Conservation (phyloP, 305 asterid species). For the Caryopteris hybrid region DNA sequence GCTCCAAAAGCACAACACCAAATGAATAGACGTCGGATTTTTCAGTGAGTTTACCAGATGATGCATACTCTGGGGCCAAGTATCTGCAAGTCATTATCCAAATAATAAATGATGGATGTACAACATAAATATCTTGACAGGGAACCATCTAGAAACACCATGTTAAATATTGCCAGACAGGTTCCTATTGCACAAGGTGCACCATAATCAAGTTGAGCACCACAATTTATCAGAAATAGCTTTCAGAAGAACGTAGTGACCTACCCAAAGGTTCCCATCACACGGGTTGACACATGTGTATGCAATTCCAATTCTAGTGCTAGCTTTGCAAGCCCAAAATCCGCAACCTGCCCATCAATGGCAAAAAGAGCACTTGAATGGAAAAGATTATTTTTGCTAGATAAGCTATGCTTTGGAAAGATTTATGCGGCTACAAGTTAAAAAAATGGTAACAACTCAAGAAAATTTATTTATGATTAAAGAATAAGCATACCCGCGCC, state of each 20-base stretch:
- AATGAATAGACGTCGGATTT: slow-evolving; percentile 65
- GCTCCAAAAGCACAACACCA: slow-evolving; percentile 74
- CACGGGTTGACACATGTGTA: slow-evolving; percentile 83
- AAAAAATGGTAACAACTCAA: neutral
- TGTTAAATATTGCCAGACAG: neutral
- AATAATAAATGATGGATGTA: slow-evolving; percentile 21
- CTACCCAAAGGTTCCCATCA: slow-evolving; percentile 91
- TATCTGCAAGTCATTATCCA: slow-evolving; percentile 40
- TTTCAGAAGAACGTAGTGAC: slow-evolving; percentile 22
- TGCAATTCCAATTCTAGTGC: slow-evolving; percentile 61
- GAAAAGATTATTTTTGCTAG: neutral
- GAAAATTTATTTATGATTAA: neutral
- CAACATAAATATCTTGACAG: neutral
- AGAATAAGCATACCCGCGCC: slow-evolving; percentile 50
- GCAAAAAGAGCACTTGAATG: neutral
- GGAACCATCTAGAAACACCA: neutral
- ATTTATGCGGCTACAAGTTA: neutral
- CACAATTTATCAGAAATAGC: neutral
- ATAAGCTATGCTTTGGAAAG: neutral
- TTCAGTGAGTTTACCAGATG: slow-evolving; percentile 67
- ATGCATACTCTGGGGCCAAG: slow-evolving; percentile 74
- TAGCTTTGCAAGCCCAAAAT: slow-evolving; percentile 89
- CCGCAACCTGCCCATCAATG: slow-evolving; percentile 65
- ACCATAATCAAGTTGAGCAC: neutral
- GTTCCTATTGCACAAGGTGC: neutral